Conservation (phyloP, 495 filamentous ascomycete genomes). For the Neurospora sp. region DNA sequence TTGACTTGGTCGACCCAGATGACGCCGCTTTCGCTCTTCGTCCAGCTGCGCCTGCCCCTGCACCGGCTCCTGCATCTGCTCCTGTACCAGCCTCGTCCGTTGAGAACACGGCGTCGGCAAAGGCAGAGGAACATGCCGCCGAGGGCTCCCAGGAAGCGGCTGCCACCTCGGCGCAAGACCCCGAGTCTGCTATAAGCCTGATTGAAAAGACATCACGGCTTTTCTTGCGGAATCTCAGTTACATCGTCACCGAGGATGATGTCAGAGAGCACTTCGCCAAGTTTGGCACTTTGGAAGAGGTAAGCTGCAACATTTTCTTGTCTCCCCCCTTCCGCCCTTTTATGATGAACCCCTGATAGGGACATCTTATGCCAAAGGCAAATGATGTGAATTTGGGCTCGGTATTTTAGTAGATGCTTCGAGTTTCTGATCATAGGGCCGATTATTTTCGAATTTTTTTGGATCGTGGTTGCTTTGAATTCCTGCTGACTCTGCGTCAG, state of each 20-base stretch:
- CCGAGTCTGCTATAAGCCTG: conserved; percentile 30
- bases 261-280: conserved; percentile 56
- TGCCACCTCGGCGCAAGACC: conserved; percentile 15
- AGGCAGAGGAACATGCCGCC: conserved; percentile 11
- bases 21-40: conserved; percentile 24
- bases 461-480: conserved; percentile 2
- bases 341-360: conserved; percentile 99
- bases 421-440: conserved; percentile 36
- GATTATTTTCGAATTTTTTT: conserved; percentile 15
- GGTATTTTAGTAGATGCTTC: conserved; percentile 58
- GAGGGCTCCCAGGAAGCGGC: conserved; percentile 15
- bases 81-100: conserved; percentile 12
- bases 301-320: conserved; percentile 36
- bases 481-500: conserved; percentile 38
- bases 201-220: conserved; percentile 56
- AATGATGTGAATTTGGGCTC: conserved; percentile 49
- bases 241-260: conserved; percentile 67
- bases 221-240: conserved; percentile 84
- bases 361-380: conserved; percentile 83
- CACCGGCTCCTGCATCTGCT: conserved; percentile 6
- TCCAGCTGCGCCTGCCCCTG: conserved; percentile 5
- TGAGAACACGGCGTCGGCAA: conserved; percentile 18
- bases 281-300: conserved; percentile 77
- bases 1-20: conserved; percentile 65
- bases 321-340: conserved; percentile 22